Base-by-base conservation (phyloP, 768 basidiomycete species). In the Kockovaella imperatae region DNA sequence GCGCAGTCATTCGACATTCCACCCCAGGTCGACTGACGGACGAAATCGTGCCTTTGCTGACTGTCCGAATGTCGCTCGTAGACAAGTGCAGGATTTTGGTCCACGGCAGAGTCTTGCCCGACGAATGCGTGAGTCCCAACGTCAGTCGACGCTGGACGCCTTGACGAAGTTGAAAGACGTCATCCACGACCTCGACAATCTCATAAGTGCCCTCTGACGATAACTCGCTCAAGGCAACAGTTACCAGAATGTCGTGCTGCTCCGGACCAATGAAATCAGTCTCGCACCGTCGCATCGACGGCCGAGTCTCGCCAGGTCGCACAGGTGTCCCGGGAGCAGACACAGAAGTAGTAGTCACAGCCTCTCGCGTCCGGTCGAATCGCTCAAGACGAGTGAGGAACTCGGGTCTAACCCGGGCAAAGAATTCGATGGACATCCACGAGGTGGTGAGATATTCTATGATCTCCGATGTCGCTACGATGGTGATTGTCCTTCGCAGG, bases 301-400 rank as follows among this genome's bases (percentile, higher is more conserved):
- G 75, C 17, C 49, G 48, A 5, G 23, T 24, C 44, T 58, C 53
- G 13, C 48, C 50, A 14, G 38, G 28, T 28, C 35, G 32, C 7
- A 80, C 79, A 40, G 84, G 80, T 1, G 57, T 55, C 13, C 42
- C 47, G 21, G 54, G 47, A 3, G 23, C 23, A 3, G 44, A 32
- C 25, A 26, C 43, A 10, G 28, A 47, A 1, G 45, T 41, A 11
- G 48, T 36, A 15, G 24, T 24, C 4, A 17, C 4, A 14, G 35
- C 25, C 55, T 96, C 90, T 28, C 89, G 80, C 76, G 86, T 77
- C 64, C 90, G 86, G 64, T 96, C 93, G 90, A 89, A 95, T 47
- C 85, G 79, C 62, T 90, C 88, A 71, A 96, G 74, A 5, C 88
- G 80, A 53, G 87, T 84, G 57, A 97, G 69, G 70, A 93, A 97